Conservation (phyloP, 169 alveolate genomes). For the Amoebophrya sp. region DNA sequence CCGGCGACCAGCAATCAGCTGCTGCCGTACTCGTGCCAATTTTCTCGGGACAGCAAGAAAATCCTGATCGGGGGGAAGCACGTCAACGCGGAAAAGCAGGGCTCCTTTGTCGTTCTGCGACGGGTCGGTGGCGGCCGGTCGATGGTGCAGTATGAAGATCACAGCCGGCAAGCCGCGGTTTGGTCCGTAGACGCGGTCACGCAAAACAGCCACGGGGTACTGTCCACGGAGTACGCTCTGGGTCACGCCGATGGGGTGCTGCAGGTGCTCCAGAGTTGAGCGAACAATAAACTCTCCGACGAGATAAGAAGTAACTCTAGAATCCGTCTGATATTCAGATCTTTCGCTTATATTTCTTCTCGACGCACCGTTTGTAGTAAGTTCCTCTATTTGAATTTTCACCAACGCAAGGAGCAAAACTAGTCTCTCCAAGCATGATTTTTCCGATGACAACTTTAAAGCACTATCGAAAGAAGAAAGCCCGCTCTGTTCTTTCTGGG, state of each 20-base stretch:
- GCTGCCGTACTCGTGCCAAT: not conserved
- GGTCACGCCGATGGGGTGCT: not conserved
- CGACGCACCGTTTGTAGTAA: too few relatives aligned
- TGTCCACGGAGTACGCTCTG: not conserved
- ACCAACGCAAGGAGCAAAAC: too few relatives aligned
- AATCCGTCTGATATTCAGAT: too few relatives aligned
- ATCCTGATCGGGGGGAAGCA: not conserved
- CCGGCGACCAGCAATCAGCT: not conserved
- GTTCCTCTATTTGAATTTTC: too few relatives aligned
- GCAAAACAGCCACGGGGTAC: not conserved
- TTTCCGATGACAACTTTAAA: too few relatives aligned
- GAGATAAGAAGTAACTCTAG: too few relatives aligned
- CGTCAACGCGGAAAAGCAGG: not conserved
- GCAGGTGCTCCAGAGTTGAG: not conserved
- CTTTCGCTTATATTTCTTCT: too few relatives aligned
- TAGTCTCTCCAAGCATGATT: too few relatives aligned
- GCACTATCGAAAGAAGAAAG: too few relatives aligned
- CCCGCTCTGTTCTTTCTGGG: too few relatives aligned
- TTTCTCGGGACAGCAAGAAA: not conserved
- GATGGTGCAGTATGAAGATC: not conserved
- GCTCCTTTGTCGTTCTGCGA: not conserved
- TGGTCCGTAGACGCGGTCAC: not conserved
- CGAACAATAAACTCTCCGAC: too few relatives aligned
- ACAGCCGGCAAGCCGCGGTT: not conserved
- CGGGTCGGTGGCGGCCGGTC: not conserved